Conservation (phyloP, 805 yeast species). For the Metschnikowia amazonensis region DNA sequence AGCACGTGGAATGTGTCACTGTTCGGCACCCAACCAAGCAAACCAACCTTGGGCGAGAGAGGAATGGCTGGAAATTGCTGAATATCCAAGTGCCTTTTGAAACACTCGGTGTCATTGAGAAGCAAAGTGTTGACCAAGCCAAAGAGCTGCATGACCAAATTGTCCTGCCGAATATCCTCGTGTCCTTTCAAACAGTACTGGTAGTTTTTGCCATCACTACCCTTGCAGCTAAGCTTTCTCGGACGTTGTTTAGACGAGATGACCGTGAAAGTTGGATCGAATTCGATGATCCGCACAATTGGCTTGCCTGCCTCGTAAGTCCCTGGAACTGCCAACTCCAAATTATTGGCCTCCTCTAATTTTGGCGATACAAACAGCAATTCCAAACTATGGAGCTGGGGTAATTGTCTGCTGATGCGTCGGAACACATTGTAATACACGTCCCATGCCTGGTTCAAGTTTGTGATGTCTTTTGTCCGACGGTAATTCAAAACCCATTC, state of each 20-base stretch:
- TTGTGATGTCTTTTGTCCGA: constrained; percentile 79
- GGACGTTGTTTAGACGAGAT: constrained; percentile 97
- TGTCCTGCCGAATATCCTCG: constrained; percentile 97
- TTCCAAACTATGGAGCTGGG: constrained; percentile 81
- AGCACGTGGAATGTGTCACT: constrained; percentile 94
- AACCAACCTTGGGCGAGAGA: constrained; percentile 92
- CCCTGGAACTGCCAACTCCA: constrained; percentile 91
- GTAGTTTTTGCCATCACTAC: constrained; percentile 90
- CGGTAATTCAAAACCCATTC: constrained; percentile 89
- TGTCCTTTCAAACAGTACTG: constrained; percentile 86
- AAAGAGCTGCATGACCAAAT: constrained; percentile 94
- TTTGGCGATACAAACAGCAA: constrained; percentile 93
- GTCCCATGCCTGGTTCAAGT: constrained; percentile 97
- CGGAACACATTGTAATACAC: constrained; percentile 91
- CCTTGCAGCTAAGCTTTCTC: constrained; percentile 70
- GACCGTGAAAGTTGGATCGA: constrained; percentile 81
- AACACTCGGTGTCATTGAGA: constrained; percentile 89
- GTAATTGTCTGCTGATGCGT: constrained; percentile 82
- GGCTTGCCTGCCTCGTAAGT: constrained; percentile 85
- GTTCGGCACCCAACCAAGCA: constrained; percentile 96
- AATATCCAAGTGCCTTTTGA: constrained; percentile 90
- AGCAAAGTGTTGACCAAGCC: constrained; percentile 91
- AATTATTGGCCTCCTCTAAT: constrained; percentile 67
- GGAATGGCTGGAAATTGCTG: constrained; percentile 94
- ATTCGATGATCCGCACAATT: constrained; percentile 62